Base-by-base conservation (phyloP, 2,329 filamentous ascomycete genomes). In the Aspergillus tubingensis region DNA sequence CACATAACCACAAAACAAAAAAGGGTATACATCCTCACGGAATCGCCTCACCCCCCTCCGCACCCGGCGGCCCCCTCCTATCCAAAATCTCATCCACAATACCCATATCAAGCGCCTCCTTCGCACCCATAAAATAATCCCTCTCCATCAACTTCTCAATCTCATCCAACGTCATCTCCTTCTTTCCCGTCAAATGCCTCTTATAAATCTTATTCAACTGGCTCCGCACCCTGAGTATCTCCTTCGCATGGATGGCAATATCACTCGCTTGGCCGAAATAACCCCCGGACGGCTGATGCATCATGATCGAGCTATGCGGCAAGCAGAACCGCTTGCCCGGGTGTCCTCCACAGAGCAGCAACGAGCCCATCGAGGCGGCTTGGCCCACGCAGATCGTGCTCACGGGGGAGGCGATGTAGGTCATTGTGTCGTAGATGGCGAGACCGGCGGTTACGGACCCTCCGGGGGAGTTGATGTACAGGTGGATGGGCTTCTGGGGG, bases 381-480 rank as follows among this genome's bases (percentile, higher is more conserved):
- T 96, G 91, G 7, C 95, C 95, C 47, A 99, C 86, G 72, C 95
- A 98, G 30, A 99, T 95, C 0, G 95, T 99, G 47, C 90, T 94
- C 0, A 99, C 92, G 1, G 94, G 92, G 2, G 91, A 91, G 62
- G 89, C 88, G 74, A 99, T 98, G 77, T 99, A 99, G 68, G 90
- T 88, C 94, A 99, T 98, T 11, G 95, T 99, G 76, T 99, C 95
- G 83, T 99, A 99, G 71, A 99, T 98, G 25, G 95, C 93, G 62
- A 89, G 81, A 47, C 77, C 86, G 1, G 95, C 94, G 63, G 90
- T 94, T 43, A 99, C 93, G 44, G 91, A 94, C 58, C 95, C 95
- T 53, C 95, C 95, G 0, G 94, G 94, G 0, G 91, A 96, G 80
- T 99, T 96, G 77, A 99, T 99, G 78, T 99, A 99, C 76, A 99